phyloP scores from a whole-genome alignment of 768 basidiomycete species.

The Amanita jacksonii region DNA sequence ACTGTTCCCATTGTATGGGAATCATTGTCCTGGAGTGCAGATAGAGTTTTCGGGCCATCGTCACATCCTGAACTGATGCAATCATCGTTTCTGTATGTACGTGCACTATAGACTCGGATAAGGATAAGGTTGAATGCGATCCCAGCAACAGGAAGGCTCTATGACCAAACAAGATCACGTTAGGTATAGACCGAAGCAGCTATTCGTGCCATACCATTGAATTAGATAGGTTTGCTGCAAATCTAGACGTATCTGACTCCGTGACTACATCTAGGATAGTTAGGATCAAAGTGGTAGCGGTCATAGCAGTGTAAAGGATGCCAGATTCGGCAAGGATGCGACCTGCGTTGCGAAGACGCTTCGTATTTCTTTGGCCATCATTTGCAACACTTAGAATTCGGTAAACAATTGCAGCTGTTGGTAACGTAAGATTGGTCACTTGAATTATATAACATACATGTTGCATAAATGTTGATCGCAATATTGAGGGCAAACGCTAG shows the following conservation, averaged over 20 bases:
- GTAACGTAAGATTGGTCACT: background rate
- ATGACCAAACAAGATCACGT: no score
- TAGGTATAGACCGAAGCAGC: background rate
- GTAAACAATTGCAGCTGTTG: background rate
- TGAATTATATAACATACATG: background rate
- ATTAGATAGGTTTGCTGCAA: background rate
- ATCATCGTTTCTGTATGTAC: background rate
- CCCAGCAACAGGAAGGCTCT: background rate
- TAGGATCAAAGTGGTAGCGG: background rate
- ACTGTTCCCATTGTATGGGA: no score
- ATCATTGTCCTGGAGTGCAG: no score
- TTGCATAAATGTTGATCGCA: background rate
- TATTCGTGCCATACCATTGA: background rate
- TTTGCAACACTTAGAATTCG: background rate
- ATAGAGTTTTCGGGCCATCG: no score
- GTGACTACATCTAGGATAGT: background rate
- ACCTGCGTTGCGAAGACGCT: background rate
- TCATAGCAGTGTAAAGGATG: background rate
- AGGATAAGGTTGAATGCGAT: conserved; percentile 1
- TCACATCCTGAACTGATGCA: no score
- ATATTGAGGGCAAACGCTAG: background rate
- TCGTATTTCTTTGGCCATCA: background rate
- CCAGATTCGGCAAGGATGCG: conserved; percentile 1
- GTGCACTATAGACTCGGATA: background rate
- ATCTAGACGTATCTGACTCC: background rate